Evolutionary conservation across 148 eudicot species (phyloP).

Genomic region (Camellia granthamiana): DNA sequence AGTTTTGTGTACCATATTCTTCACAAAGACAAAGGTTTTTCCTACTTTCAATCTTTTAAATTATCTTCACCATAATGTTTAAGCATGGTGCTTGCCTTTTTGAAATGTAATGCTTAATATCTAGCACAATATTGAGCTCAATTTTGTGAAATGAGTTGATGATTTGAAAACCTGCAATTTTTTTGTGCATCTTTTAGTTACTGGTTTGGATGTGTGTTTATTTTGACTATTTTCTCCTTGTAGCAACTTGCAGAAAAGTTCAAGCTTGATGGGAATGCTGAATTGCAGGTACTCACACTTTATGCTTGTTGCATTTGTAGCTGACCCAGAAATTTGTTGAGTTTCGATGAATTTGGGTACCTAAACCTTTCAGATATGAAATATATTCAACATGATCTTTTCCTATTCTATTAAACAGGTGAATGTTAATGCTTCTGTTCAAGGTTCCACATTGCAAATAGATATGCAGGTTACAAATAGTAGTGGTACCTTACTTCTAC

Average conservation of each 20-base stretch:
- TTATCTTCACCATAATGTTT: background rate
- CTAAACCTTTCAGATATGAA: background rate
- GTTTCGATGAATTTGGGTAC: too few relatives aligned
- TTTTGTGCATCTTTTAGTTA: background rate
- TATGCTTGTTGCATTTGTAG: background rate
- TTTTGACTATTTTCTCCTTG: slow-evolving; percentile 7
- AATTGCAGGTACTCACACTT: slow-evolving; percentile 62
- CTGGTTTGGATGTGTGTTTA: slow-evolving; percentile 9
- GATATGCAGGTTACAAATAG: slow-evolving; percentile 55
- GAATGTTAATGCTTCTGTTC: slow-evolving; percentile 45
- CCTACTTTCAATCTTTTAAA: background rate
- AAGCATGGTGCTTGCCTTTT: background rate
- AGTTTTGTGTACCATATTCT: background rate
- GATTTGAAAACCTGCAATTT: slow-evolving; percentile 9
- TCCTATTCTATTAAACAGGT: slow-evolving; percentile 48
- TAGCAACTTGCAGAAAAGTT: slow-evolving; percentile 65
- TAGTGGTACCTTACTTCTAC: slow-evolving; percentile 58
- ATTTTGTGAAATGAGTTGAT: background rate
- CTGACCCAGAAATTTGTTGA: background rate
- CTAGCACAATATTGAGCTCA: background rate
- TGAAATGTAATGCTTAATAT: background rate
- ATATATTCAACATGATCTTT: slow-evolving; percentile 1
- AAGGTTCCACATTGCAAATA: slow-evolving; percentile 49
- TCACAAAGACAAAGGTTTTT: background rate
- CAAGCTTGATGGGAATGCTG: slow-evolving; percentile 67